phyloP scores from a whole-genome alignment of 345 rosid species.

The Linum tenue region DNA sequence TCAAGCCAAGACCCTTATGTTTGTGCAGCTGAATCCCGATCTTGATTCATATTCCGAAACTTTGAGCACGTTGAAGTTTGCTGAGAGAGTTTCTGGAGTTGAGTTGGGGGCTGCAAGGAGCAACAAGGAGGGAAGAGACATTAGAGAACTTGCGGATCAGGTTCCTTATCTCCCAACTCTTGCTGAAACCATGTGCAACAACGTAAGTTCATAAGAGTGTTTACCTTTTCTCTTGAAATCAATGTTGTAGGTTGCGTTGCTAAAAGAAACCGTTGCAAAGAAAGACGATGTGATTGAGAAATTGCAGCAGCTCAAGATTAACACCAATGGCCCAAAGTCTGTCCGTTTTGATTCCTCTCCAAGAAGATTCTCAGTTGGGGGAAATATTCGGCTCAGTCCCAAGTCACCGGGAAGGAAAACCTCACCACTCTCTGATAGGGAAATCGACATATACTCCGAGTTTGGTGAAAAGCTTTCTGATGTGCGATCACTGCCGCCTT shows the following conservation, averaged over 20 bases:
- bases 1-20: slow-evolving; percentile 94
- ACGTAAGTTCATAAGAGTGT: neutral
- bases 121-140: slow-evolving; percentile 79
- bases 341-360: slow-evolving; percentile 53
- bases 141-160: slow-evolving; percentile 93
- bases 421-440: slow-evolving; percentile 36
- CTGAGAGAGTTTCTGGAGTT: slow-evolving; percentile 94
- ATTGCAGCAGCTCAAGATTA: slow-evolving; percentile 42
- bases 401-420: slow-evolving; percentile 31
- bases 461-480: slow-evolving; percentile 64
- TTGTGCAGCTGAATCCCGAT: slow-evolving; percentile 96
- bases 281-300: slow-evolving; percentile 80
- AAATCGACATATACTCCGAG: slow-evolving; percentile 53
- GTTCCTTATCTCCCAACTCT: slow-evolving; percentile 18
- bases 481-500: slow-evolving; percentile 44
- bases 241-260: slow-evolving; percentile 52
- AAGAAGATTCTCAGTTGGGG: slow-evolving; percentile 50
- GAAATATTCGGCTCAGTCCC: slow-evolving; percentile 32
- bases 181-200: neutral
- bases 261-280: slow-evolving; percentile 55
- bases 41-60: slow-evolving; percentile 84
- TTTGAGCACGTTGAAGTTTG: slow-evolving; percentile 82
- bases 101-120: slow-evolving; percentile 93
- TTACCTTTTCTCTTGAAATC: neutral
- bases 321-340: slow-evolving; percentile 34